These are phyloP conservation scores for Phoenix roebelenii DNA, from an alignment of 176 grass and related monocot genomes.

Conservation along the genomic window DNA sequence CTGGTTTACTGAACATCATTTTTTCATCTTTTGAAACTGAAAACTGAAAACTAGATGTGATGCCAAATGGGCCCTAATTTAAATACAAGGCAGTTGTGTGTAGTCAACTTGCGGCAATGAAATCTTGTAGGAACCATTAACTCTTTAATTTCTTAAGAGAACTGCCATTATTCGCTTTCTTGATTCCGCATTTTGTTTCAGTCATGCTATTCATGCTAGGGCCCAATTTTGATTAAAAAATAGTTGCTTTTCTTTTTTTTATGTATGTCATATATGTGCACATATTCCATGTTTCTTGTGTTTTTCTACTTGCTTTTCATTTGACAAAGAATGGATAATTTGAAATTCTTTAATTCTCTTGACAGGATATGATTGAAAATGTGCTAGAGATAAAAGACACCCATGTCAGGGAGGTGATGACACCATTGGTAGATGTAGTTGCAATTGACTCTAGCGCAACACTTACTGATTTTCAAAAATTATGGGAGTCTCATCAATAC, in stretches of 20 bases:
- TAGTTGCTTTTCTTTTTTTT: not conserved
- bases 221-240: too few relatives aligned
- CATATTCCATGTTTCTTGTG: not conserved
- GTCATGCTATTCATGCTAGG: too few relatives aligned
- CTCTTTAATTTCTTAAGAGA: too few relatives aligned
- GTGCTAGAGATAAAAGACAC: constrained; percentile 98
- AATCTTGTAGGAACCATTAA: too few relatives aligned
- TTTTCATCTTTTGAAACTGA: too few relatives aligned
- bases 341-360: constrained; percentile 11
- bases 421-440: constrained; percentile 88
- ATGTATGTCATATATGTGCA: not conserved
- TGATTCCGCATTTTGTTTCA: too few relatives aligned
- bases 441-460: constrained; percentile 70
- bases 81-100: too few relatives aligned
- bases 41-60: too few relatives aligned
- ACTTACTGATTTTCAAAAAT: constrained; percentile 78
- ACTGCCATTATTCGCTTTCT: too few relatives aligned
- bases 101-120: too few relatives aligned
- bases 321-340: not conserved
- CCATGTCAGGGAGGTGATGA: constrained; percentile 96
- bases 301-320: not conserved
- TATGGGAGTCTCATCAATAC: constrained; percentile 94
- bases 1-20: too few relatives aligned
- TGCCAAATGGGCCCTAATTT: too few relatives aligned
- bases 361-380: constrained; percentile 99